A percentile compares a stretch with the other conserved stretches of the same genome.
Conservation (phyloP, 345 rosid species). For the Lagerstroemia speciosa region DNA sequence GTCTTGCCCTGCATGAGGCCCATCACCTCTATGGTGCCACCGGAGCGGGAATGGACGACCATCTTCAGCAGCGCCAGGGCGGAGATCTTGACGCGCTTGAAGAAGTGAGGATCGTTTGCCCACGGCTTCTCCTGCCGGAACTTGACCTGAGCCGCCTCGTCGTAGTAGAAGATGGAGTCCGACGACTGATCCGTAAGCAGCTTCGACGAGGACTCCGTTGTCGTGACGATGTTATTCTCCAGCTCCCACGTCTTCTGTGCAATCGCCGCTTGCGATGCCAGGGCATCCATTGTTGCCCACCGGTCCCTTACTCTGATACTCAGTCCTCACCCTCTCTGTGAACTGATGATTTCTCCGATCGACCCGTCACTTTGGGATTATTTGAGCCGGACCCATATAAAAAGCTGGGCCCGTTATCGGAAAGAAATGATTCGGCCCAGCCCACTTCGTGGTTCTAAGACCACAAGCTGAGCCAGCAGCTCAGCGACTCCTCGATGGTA, state of each 20-base stretch:
- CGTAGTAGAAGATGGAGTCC: constrained; percentile 79
- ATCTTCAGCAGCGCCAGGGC: constrained; percentile 98
- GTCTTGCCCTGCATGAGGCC: constrained; percentile 99
- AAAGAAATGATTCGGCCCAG: too few relatives aligned
- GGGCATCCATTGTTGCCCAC: too few relatives aligned
- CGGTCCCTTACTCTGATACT: too few relatives aligned
- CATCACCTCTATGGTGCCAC: constrained; percentile 98
- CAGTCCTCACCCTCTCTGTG: too few relatives aligned
- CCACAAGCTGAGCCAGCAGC: too few relatives aligned
- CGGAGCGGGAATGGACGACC: constrained; percentile 99
- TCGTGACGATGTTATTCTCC: constrained; percentile 67
- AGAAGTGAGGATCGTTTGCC: constrained; percentile 87
- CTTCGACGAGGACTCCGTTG: constrained; percentile 25
- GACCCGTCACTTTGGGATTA: too few relatives aligned
- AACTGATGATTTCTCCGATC: too few relatives aligned
- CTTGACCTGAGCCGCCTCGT: constrained; percentile 51
- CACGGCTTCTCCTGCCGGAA: constrained; percentile 94
- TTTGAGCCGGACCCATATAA: too few relatives aligned
- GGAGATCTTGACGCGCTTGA: constrained; percentile 93
- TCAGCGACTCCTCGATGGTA: too few relatives aligned
- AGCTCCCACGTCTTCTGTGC: constrained; percentile 99
- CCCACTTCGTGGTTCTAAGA: too few relatives aligned
- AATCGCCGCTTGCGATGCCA: constrained; percentile 13
- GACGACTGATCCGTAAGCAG: constrained; percentile 25
- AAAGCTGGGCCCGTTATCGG: too few relatives aligned